phyloP scores from a whole-genome alignment of 1,284 basidiomycete genomes.

The Bjerkandera adusta region DNA sequence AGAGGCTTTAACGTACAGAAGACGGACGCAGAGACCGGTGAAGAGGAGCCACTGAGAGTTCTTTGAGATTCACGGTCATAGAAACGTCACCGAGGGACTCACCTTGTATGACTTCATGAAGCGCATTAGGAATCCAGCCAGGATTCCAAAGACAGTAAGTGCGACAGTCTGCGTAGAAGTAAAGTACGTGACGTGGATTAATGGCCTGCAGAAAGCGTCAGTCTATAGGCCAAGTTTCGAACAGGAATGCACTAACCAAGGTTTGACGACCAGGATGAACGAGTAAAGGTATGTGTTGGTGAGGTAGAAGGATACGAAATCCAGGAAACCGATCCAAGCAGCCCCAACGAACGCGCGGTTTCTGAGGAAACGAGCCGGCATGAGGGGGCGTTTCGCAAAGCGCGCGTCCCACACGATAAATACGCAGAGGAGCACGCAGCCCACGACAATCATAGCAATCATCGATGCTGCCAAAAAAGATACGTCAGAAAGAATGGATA shows the following conservation, averaged over 20 bases:
- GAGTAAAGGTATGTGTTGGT: constrained; percentile 61
- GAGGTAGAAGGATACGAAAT: constrained; percentile 66
- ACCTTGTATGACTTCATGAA: constrained; percentile 56
- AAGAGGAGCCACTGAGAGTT: constrained; percentile 66
- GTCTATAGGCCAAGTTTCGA: neutral
- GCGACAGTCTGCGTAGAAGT: constrained; percentile 55
- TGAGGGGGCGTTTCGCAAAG: constrained; percentile 48
- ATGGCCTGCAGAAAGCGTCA: constrained; percentile 35
- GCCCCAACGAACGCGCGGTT: constrained; percentile 62
- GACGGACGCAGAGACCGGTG: constrained; percentile 63
- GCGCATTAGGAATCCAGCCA: constrained; percentile 56
- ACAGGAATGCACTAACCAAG: constrained; percentile 38
- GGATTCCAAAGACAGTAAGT: constrained; percentile 64
- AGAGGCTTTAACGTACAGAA: constrained; percentile 34
- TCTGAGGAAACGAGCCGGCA: constrained; percentile 52
- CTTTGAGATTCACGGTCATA: too few species aligned
- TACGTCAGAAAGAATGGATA: neutral
- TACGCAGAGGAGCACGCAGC: constrained; percentile 41
- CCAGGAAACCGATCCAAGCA: constrained; percentile 65
- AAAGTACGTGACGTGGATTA: constrained; percentile 54
- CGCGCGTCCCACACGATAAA: constrained; percentile 50
- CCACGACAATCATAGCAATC: constrained; percentile 54
- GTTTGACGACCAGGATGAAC: constrained; percentile 59
- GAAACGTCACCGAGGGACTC: constrained; percentile 17
- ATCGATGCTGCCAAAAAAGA: constrained; percentile 45